These are phyloP conservation scores for Talaromyces wortmannii DNA, from an alignment of 495 filamentous ascomycete species.

Conservation along the genomic window DNA sequence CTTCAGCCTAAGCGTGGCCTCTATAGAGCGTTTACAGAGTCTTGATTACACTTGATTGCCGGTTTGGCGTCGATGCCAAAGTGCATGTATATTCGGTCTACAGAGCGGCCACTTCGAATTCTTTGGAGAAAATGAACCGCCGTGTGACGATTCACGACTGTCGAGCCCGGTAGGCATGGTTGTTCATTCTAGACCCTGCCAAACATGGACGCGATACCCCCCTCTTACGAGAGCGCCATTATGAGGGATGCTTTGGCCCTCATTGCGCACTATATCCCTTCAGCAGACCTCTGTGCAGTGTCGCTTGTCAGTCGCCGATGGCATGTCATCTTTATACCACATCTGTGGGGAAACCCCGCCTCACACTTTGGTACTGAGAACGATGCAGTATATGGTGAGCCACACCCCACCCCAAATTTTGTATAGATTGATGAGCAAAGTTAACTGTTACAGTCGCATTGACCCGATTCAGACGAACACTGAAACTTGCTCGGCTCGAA, in stretches of 20 bases:
- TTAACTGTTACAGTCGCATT: conserved; percentile 42
- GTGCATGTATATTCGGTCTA: too few relatives aligned
- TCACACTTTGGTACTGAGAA: conserved; percentile 58
- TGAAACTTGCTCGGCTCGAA: conserved; percentile 45
- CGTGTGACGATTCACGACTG: too few relatives aligned
- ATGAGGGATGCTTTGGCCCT: conserved; percentile 54
- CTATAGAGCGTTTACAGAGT: too few relatives aligned
- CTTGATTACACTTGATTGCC: too few relatives aligned
- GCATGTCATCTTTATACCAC: conserved; percentile 53
- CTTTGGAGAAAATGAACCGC: too few relatives aligned
- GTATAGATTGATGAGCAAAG: neutral
- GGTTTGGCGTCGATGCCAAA: too few relatives aligned
- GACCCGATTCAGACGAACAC: conserved; percentile 54
- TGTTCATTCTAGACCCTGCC: neutral
- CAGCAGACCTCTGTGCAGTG: conserved; percentile 51
- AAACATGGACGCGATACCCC: conserved; percentile 48
- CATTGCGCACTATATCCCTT: conserved; percentile 53
- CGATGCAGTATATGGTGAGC: conserved; percentile 54
- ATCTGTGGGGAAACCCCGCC: conserved; percentile 60
- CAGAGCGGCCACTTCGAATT: too few relatives aligned
- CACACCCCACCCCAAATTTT: conserved; percentile 3
- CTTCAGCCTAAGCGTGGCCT: too few relatives aligned
- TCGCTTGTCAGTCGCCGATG: conserved; percentile 52
- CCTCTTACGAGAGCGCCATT: conserved; percentile 53
- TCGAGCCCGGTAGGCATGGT: neutral